These are phyloP conservation scores for Rhamnella rubrinervis DNA, from an alignment of 331 rosid genomes.

Conservation along the genomic window DNA sequence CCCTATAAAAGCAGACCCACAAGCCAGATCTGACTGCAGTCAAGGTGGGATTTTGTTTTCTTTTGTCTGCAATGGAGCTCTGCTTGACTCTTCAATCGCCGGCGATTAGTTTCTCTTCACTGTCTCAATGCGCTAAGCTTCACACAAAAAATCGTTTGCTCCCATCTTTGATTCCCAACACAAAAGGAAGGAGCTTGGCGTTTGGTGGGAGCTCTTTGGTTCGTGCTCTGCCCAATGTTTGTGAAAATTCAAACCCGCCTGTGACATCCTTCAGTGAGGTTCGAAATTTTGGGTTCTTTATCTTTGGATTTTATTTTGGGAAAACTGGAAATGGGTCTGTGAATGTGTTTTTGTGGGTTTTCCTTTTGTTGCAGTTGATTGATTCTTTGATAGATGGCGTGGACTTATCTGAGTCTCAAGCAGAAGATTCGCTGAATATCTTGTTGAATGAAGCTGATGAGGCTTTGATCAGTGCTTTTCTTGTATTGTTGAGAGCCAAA, in stretches of 20 bases:
- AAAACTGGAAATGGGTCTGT: slow-evolving; percentile 10
- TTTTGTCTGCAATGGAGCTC: background rate
- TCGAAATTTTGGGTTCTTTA: background rate
- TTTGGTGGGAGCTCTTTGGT: slow-evolving; percentile 8
- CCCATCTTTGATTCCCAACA: background rate
- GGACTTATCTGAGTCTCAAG: slow-evolving; percentile 65
- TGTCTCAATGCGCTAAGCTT: slow-evolving; percentile 15
- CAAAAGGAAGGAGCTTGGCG: background rate
- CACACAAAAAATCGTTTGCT: background rate
- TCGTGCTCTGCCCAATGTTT: slow-evolving; percentile 16
- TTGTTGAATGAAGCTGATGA: slow-evolving; percentile 62
- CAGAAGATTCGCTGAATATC: slow-evolving; percentile 67
- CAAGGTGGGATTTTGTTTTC: too few species aligned
- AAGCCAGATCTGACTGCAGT: background rate
- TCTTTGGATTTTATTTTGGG: background rate
- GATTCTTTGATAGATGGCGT: slow-evolving; percentile 67
- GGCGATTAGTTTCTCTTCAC: slow-evolving; percentile 8
- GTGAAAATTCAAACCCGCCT: slow-evolving; percentile 10
- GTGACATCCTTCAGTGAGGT: slow-evolving; percentile 32
- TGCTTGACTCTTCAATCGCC: too few species aligned
- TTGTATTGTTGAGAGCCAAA: slow-evolving; percentile 82
- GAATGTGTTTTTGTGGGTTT: background rate
- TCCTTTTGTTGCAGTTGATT: slow-evolving; percentile 44
- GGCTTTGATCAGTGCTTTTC: slow-evolving; percentile 84
- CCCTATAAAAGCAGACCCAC: background rate